Evolutionary conservation across 1,284 basidiomycete genomes (phyloP), one percentile per base, ranked within the genome.

Genomic region (Ceratobasidium sp.): DNA sequence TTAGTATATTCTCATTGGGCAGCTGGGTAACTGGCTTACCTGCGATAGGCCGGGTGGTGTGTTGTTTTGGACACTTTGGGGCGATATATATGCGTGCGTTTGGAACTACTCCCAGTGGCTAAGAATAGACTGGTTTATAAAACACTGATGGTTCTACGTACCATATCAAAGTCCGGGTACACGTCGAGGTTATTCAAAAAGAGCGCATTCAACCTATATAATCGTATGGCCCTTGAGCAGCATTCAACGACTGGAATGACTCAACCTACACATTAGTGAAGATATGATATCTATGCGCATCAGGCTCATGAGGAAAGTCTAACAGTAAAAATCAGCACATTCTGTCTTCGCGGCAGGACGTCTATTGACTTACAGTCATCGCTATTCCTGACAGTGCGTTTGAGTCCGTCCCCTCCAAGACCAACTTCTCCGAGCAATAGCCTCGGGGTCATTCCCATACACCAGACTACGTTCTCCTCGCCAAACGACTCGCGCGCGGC

Each of bases 401-500:
- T 77, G 6, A 38, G 41, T 8, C 65, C 59, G 12, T 65, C 60
- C 59, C 62, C 71, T 33, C 54, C 50, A 2, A 65, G 46, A 4
- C 79, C 79, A 23, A 79, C 50, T 16, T 78, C 65, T 30, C 79
- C 79, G 3, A 79, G 44, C 16, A 79, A 54, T 8, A 78, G 57
- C 23, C 77, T 68, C n/a, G 79, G 79, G 5, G 79, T 76, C 79
- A 79, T 79, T 27, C 67, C 79, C 79, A 79, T 79, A 54, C 77
- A 79, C 64, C 68, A 79, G 50, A 79, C 76, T 4, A 79, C 77
- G 14, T 66, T 77, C 35, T 68, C 71, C 23, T 50, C 66, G 2
- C 79, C 79, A 64, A 79, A 79, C 7, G 50, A 33, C 52, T 78
- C 74, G 23, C 48, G 55, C 10, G 79, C 79, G 3, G 77, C 79